phyloP scores from a whole-genome alignment of 768 basidiomycete genomes.

The Phaffia australis region DNA sequence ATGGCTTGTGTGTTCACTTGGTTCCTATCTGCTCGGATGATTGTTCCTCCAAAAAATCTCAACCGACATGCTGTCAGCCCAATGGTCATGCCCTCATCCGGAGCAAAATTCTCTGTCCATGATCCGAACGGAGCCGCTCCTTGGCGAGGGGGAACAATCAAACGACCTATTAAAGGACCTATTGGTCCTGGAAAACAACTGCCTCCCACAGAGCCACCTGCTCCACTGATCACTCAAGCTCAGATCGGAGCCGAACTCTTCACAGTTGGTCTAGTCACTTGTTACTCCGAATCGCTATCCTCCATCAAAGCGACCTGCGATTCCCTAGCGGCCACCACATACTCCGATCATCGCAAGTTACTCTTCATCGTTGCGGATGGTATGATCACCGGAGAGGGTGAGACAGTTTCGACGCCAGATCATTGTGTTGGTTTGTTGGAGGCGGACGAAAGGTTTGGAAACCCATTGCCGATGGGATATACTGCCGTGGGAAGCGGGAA shows the following conservation, averaged over 20 bases:
- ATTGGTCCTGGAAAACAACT: background rate
- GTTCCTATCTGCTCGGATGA: slow-evolving; percentile 77
- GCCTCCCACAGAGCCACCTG: slow-evolving; percentile 22
- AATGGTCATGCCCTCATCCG: slow-evolving; percentile 79
- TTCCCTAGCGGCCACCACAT: slow-evolving; percentile 78
- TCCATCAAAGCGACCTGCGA: slow-evolving; percentile 84
- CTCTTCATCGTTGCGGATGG: slow-evolving; percentile 93
- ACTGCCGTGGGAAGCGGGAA: slow-evolving; percentile 76
- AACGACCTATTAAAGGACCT: slow-evolving; percentile 3
- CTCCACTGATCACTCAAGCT: slow-evolving; percentile 67
- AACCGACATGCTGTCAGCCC: slow-evolving; percentile 80
- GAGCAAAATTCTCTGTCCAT: slow-evolving; percentile 86
- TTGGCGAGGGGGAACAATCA: slow-evolving; percentile 51
- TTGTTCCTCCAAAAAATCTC: slow-evolving; percentile 65
- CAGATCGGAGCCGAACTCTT: slow-evolving; percentile 93
- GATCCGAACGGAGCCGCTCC: slow-evolving; percentile 87
- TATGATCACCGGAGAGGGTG: slow-evolving; percentile 96
- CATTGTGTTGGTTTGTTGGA: slow-evolving; percentile 86
- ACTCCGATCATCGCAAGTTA: slow-evolving; percentile 84
- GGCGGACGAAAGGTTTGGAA: slow-evolving; percentile 88
- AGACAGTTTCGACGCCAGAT: slow-evolving; percentile 91
- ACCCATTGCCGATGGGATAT: slow-evolving; percentile 90
- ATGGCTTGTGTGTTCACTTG: slow-evolving; percentile 98
- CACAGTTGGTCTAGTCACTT: slow-evolving; percentile 88
- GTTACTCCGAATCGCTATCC: slow-evolving; percentile 94